Base-by-base conservation (phyloP, 768 basidiomycete genomes). In the Lactifluus volemus region DNA sequence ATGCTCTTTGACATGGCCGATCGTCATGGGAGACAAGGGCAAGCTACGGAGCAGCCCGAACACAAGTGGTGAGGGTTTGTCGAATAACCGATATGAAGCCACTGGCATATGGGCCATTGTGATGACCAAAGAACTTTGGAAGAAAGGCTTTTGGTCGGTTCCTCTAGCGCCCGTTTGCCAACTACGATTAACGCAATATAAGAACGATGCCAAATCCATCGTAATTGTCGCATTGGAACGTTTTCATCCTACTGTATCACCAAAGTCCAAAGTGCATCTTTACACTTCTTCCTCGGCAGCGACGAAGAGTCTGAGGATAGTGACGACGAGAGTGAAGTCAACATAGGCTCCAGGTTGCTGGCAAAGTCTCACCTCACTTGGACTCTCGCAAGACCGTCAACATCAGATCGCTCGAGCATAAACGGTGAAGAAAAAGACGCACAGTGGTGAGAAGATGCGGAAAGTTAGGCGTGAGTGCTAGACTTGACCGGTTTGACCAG, bases 21-120 rank as follows among this genome's bases (percentile, higher is more conserved):
- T 72, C 84, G 88, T 92, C 15, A 70, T 84, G 15, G 89, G 92
- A 11, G 85, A 94, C 76, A 94, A 92, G 71, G 93, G 86, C 4
- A 92, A 85, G 68, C 69, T 81, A n/a, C 75, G 81, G 63, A 76
- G 75, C 32, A 67, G 69, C n/a, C 67, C 72, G 53, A 72, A 74
- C 6, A 70, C 75, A 9, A 73, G 74, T 1, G 70, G 68, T 29
- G 77, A 79, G 61, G 71, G 71, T n/a, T 70, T 73, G 12, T 71
- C 73, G 32, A 72, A 74, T 57, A 78, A 76, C 52, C 84, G 85
- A 2, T 89, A 92, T 36, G 97, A 98, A 67, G 94, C 95, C 3
- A n/a, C n/a, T n/a, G n/a, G n/a, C n/a, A 89, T 97, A 85, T 98
- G 96, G 95, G 96, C 97, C 4, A 85, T 99, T 53, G 86, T 95